Evolutionary conservation across 129 eudicot genomes (phyloP), one percentile per base, ranked within the genome.

Genomic region (Flaveria brownii): DNA sequence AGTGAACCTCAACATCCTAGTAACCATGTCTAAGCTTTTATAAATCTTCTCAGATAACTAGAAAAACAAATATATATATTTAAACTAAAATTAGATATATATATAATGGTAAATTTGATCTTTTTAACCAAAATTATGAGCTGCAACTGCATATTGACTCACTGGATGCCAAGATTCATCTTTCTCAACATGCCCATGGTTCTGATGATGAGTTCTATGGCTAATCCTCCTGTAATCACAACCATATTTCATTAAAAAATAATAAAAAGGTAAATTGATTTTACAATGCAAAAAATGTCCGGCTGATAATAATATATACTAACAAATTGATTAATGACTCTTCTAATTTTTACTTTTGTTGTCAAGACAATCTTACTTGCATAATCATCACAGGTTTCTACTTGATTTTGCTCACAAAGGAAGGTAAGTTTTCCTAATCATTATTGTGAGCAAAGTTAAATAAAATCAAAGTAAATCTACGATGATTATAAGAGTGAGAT

Each of bases 41-140:
- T 76, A 95, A 47, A 87, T 54, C 79, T 82, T 95, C 84, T 95
- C 97, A 52, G 97, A 17, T 52, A 91, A 69, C 99, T 95, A 80
- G 46, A 20, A 67, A 39, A 43, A 67, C 42, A 71, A 26, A 67
- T 42, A 43, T 15, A 8, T 6, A 71, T n/a, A 20, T 20, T 20
- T 20, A 14, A 65, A 66, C 8, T 18, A 18, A 14, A 9, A 71
- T 26, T 26, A 25, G 74, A 64, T 54, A 73, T 17, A 64, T 54
- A 73, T 17, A 25, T n/a, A 70, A 76, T 8, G 12, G 9, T 4
- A 66, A 52, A 42, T 17, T 72, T 16, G 16, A 66, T 3, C 14
- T 73, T 43, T 16, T 64, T 26, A 42, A 74, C 41, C 41, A 65
- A 52, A 62, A 73, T 11, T 65, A 43, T 26, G 43, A 18, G 25